These are phyloP conservation scores for Candida ponderosae DNA, from an alignment of 805 yeast genomes.

Conservation along the genomic window DNA sequence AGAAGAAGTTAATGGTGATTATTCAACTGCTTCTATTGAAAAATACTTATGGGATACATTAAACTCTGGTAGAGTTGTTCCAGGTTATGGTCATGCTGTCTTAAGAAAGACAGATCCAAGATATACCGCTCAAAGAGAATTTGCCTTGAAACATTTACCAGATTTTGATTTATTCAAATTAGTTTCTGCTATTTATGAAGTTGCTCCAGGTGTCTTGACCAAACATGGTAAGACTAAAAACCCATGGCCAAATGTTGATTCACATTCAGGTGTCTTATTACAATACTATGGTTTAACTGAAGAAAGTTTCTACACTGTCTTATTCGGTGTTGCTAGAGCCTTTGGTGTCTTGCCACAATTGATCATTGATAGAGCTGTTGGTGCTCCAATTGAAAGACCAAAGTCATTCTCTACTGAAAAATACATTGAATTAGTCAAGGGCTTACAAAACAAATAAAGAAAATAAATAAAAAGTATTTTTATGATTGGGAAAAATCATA, in stretches of 20 bases:
- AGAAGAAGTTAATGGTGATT: conserved; percentile 29
- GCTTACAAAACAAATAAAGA: too few relatives aligned
- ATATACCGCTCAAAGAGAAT: conserved; percentile 64
- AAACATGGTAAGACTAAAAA: conserved; percentile 81
- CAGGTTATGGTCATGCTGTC: conserved; percentile 88
- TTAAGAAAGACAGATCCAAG: conserved; percentile 80
- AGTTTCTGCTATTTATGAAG: conserved; percentile 55
- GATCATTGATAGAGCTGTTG: conserved; percentile 70
- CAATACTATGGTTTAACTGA: conserved; percentile 75
- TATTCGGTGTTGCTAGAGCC: conserved; percentile 77
- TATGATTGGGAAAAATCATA: too few relatives aligned
- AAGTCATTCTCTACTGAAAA: conserved; percentile 89
- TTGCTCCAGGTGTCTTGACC: conserved; percentile 69
- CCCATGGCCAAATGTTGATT: conserved; percentile 82
- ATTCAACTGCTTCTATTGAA: conserved; percentile 42
- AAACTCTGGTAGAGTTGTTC: conserved; percentile 70
- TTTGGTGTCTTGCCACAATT: conserved; percentile 74
- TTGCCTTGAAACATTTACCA: conserved; percentile 51
- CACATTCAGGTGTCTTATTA: conserved; percentile 71
- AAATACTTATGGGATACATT: conserved; percentile 64
- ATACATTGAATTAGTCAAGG: conserved; percentile 72
- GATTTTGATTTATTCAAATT: conserved; percentile 57
- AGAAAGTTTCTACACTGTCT: conserved; percentile 68
- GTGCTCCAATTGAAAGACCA: conserved; percentile 79
- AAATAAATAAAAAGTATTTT: too few relatives aligned